These are phyloP conservation scores for Grifola frondosa DNA, from an alignment of 1,284 basidiomycete genomes.

Conservation along the genomic window DNA sequence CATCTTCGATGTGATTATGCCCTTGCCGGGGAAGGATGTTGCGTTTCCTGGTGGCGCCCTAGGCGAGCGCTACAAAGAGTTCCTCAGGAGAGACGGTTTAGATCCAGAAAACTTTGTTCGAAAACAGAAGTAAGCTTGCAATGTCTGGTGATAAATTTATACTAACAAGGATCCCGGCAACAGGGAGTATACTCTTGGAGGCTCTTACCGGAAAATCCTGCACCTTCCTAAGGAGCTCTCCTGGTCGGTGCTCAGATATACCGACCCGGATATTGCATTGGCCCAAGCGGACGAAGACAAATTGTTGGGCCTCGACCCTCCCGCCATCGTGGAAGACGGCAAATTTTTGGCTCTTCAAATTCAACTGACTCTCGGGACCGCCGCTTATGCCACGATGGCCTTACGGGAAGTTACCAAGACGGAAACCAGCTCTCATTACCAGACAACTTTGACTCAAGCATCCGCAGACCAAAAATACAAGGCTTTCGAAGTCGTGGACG, in stretches of 20 bases:
- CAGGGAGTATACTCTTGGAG: slow-evolving; percentile 90
- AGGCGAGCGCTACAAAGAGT: slow-evolving; percentile 80
- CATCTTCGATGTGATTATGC: slow-evolving; percentile 95
- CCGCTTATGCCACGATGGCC: slow-evolving; percentile 96
- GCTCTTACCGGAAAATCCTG: slow-evolving; percentile 91
- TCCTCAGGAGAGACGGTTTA: slow-evolving; percentile 81
- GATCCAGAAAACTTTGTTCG: slow-evolving; percentile 86
- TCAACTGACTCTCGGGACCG: slow-evolving; percentile 76
- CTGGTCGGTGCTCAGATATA: slow-evolving; percentile 85
- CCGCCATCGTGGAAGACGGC: slow-evolving; percentile 64
- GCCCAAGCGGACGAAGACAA: slow-evolving; percentile 95
- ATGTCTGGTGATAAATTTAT: background rate
- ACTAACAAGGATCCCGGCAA: background rate
- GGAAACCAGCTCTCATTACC: slow-evolving; percentile 87
- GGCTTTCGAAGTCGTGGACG: slow-evolving; percentile 41
- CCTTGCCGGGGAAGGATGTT: slow-evolving; percentile 91
- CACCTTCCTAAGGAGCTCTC: slow-evolving; percentile 80
- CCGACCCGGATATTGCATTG: slow-evolving; percentile 88
- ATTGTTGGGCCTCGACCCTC: slow-evolving; percentile 76
- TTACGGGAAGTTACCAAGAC: slow-evolving; percentile 90
- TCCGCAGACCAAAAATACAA: slow-evolving; percentile 84
- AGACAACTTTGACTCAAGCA: slow-evolving; percentile 74
- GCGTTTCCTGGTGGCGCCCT: slow-evolving; percentile 83
- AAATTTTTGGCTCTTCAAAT: slow-evolving; percentile 87
- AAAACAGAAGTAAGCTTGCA: slow-evolving; percentile 73